phyloP scores from a whole-genome alignment of 2,329 filamentous ascomycete species.

The Bimuria novae-zelandiae region DNA sequence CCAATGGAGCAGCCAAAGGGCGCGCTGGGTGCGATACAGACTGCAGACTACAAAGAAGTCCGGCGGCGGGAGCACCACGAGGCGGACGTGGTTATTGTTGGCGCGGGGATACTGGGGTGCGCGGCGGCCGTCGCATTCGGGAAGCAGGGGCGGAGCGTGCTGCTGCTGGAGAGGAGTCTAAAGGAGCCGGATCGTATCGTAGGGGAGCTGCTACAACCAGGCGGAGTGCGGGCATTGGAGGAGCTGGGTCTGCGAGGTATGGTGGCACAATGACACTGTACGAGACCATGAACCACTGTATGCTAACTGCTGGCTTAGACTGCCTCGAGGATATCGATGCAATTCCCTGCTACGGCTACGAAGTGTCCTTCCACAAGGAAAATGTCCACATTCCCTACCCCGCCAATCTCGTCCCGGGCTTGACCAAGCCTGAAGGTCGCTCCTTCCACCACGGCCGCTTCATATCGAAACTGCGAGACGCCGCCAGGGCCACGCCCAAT shows the following conservation, averaged over 20 bases:
- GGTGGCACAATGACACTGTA: too few relatives aligned
- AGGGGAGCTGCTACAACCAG: conserved; percentile 91
- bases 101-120: conserved; percentile 88
- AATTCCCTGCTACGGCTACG: conserved; percentile 80
- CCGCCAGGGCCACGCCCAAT: conserved; percentile 75
- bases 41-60: conserved; percentile 44
- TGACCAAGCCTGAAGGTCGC: conserved; percentile 66
- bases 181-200: conserved; percentile 96
- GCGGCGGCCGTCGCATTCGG: conserved; percentile 83
- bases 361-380: conserved; percentile 79
- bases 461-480: conserved; percentile 77
- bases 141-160: conserved; percentile 86
- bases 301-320: too few relatives aligned
- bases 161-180: conserved; percentile 85
- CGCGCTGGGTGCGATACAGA: conserved; percentile 16
- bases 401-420: conserved; percentile 51
- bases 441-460: conserved; percentile 95
- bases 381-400: conserved; percentile 82
- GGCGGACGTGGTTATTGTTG: conserved; percentile 86
- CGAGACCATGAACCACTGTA: too few relatives aligned
- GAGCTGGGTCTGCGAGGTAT: conserved; percentile 73
- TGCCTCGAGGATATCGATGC: conserved; percentile 91
- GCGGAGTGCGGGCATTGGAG: conserved; percentile 79
- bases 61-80: conserved; percentile 62
- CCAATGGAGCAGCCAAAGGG: conserved; percentile 20